Base-by-base conservation (phyloP, 305 asterid species). In the Rubia tinctorum region DNA sequence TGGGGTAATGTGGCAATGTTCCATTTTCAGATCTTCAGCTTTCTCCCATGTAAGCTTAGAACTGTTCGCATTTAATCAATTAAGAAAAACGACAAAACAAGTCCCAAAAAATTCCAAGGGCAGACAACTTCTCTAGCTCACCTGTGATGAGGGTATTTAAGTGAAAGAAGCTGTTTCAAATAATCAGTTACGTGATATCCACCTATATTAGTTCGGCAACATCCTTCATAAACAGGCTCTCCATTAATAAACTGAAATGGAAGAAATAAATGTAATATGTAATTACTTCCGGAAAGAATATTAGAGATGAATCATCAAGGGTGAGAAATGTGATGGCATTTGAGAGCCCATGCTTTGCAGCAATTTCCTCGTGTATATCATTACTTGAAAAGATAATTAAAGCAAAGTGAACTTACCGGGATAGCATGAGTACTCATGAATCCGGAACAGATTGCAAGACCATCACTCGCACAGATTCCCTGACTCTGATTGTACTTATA, bases 21-120 rank as follows among this genome's bases (percentile, higher is more conserved):
- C 99, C 98, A 89, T 92, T 88, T 95, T 95, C 82, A 92, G 88
- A 83, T 95, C 99, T 84, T 95, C 99, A 77, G 89, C 90, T 84
- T 90, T 92, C 86, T 95, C 99, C 99, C 99, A 95, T 14, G 97
- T 89, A 74, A 95, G 91, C 84, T 84, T 84, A 73, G 95, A 70
- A 87, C 99, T 95, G 82, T 73, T 75, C 82, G 76, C 83, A 78
- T 75, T 77, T 76, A 75, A 78, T 76, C 43, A 43, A 30, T 75
- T 62, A 20, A 72, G 62, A 34, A 53, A 27, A 49, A 25, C 60
- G 68, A 63, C 22, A 62, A 76, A 15, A 0, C 66, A 66, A 11
- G 34, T 7, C 43, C 66, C 10, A 68, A 75, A 67, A 68, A 63
- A 34, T 8, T 44, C 44, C 68, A 42, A 40, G 62, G 71, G 44